phyloP scores from a whole-genome alignment of 306 rosid species.

The Dalbergia cultrata region DNA sequence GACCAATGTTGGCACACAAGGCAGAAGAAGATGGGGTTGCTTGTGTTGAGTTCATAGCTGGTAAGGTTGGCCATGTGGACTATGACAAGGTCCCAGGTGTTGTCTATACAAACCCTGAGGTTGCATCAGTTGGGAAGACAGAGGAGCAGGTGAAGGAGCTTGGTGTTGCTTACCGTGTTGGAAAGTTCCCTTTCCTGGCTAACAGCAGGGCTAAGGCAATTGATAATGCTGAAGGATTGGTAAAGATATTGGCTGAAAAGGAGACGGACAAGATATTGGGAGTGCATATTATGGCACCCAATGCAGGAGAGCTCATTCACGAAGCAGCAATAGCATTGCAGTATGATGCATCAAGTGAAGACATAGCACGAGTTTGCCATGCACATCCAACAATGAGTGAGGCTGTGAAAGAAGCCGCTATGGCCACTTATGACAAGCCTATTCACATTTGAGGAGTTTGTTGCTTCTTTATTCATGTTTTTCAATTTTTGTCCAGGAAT shows the following conservation, averaged over 20 bases:
- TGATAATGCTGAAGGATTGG: slow-evolving; percentile 94
- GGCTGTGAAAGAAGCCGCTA: slow-evolving; percentile 98
- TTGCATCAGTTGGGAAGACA: slow-evolving; percentile 92
- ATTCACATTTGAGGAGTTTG: slow-evolving; percentile 78
- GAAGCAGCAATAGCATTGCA: slow-evolving; percentile 92
- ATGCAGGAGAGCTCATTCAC: slow-evolving; percentile 98
- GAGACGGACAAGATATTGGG: slow-evolving; percentile 98
- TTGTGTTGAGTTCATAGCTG: slow-evolving; percentile 97
- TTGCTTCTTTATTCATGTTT: slow-evolving; percentile 50
- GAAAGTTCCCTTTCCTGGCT: slow-evolving; percentile 96
- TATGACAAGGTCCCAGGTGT: slow-evolving; percentile 99
- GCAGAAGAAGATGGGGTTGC: slow-evolving; percentile 99
- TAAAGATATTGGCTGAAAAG: slow-evolving; percentile 90
- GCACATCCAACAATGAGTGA: slow-evolving; percentile 99
- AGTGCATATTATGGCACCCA: slow-evolving; percentile 95
- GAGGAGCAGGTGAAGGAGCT: slow-evolving; percentile 94
- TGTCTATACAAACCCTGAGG: slow-evolving; percentile 95
- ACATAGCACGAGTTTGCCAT: slow-evolving; percentile 98
- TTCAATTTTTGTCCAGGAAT: slow-evolving; percentile 55
- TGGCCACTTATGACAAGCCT: slow-evolving; percentile 99
- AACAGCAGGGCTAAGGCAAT: slow-evolving; percentile 99
- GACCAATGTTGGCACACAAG: slow-evolving; percentile 99
- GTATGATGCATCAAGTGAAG: slow-evolving; percentile 94
- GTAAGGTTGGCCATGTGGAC: slow-evolving; percentile 96
- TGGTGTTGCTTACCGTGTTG: slow-evolving; percentile 82